phyloP scores from a whole-genome alignment of 108 stramenopile genomes.

The Thalassiosira profunda region DNA sequence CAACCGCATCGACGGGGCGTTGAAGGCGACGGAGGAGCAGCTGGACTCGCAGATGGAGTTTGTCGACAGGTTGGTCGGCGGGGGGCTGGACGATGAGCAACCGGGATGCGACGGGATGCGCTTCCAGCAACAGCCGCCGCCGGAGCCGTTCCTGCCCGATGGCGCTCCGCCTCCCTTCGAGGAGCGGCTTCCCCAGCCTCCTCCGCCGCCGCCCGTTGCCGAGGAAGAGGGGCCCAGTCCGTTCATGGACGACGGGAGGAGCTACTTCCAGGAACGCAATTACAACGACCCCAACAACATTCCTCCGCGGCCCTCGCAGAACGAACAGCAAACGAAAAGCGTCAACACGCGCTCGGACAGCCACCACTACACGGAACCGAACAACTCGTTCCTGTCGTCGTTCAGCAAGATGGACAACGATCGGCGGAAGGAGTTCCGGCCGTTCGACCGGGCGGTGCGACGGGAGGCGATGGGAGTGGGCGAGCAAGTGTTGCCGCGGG shows the following conservation, averaged over 20 bases:
- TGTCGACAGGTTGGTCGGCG: neutral
- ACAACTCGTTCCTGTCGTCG: constrained; percentile 28
- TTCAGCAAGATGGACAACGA: constrained; percentile 11
- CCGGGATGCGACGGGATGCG: neutral
- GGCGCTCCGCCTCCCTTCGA: no score
- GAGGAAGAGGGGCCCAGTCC: neutral
- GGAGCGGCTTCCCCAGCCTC: neutral
- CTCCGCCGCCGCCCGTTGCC: neutral
- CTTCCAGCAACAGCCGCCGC: neutral
- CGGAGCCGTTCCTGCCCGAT: neutral
- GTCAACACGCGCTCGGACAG: neutral
- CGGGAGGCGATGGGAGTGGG: neutral
- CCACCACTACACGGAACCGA: constrained; percentile 14
- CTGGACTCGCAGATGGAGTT: constrained; percentile 4
- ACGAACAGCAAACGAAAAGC: constrained; percentile 1
- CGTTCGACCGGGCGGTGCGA: constrained; percentile 5
- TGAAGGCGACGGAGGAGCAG: constrained; percentile 3
- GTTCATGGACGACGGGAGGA: neutral
- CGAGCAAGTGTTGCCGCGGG: neutral
- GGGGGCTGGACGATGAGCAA: neutral
- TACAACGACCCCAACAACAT: no score
- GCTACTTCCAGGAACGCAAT: constrained; percentile 1
- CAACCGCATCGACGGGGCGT: neutral
- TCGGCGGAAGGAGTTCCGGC: constrained; percentile 8
- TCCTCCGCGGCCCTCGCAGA: neutral